Base-by-base conservation (phyloP, 148 eudicot genomes). In the Linanthus parryae region DNA sequence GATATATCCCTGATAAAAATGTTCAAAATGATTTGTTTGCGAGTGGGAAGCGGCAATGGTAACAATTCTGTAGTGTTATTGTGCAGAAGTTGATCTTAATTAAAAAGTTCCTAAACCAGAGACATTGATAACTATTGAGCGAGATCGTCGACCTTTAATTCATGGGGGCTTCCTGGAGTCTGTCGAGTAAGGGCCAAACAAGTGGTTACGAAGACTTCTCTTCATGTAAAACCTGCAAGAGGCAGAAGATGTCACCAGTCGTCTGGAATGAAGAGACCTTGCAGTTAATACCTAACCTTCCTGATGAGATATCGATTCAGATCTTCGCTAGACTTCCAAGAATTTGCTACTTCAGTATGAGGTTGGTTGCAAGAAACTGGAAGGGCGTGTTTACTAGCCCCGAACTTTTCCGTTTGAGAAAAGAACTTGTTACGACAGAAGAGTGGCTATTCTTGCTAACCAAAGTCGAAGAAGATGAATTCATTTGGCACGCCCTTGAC, bases 381-480 rank as follows among this genome's bases (percentile, higher is more conserved):
- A 31, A 51, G 34, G 29, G 12, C 8, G 4, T 31, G 15, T 26
- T 51, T 33, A 51, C 38, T 5, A 51, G 55, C 55, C 26, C 1
- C 15, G 55, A 51, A 27, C 34, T 51, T 18, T 51, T 31, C 34
- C 55, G 21, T 31, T 19, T 31, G 26, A 51, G 55, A 33, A 51
- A 31, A 51, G 55, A 51, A 31, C 40, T 51, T 51, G 55, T 38
- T 16, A 7, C 21, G 7, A 51, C 55, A 2, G 55, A 51, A 10
- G 55, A 51, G 34, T 51, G 55, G 55, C n/a, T 51, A 16, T 51
- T 30, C 21, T 20, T 51, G 55, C 55, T 51, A 25, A 31, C 21
- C 2, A 51, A 31, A 27, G 25, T 16, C 8, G 24, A 16, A 21
- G 29, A 18, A 10, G 20, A 7, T 21, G 34, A 51, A 31, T 40